phyloP scores from a whole-genome alignment of 805 yeast species.

The Citeromyces matritensis region DNA sequence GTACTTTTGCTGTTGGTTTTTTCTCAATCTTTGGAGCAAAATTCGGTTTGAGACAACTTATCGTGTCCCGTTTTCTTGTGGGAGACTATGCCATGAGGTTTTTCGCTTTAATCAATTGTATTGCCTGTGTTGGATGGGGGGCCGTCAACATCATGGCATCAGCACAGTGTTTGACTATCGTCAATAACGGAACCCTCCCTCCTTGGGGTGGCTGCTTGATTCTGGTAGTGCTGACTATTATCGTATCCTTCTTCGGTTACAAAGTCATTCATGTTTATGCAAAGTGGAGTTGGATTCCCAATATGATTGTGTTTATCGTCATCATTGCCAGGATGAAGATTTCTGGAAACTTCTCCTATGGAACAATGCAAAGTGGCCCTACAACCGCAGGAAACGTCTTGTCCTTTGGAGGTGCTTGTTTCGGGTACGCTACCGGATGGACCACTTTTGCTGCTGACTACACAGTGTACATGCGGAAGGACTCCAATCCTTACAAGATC shows the following conservation, averaged over 20 bases:
- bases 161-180: conserved; percentile 69
- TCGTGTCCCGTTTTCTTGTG: conserved; percentile 59
- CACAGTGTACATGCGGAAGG: conserved; percentile 71
- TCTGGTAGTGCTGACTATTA: conserved; percentile 47
- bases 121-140: conserved; percentile 94
- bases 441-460: conserved; percentile 86
- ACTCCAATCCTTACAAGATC: conserved; percentile 40
- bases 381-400: conserved; percentile 64
- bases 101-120: conserved; percentile 59
- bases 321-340: conserved; percentile 65
- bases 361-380: conserved; percentile 37
- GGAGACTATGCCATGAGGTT: conserved; percentile 69
- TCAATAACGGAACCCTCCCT: conserved; percentile 54
- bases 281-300: conserved; percentile 83
- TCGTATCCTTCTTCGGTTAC: conserved; percentile 77
- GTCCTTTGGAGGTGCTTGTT: conserved; percentile 70
- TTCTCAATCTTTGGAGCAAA: conserved; percentile 74
- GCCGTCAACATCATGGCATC: conserved; percentile 84
- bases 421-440: conserved; percentile 93
- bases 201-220: conserved; percentile 87
- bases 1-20: conserved; percentile 68
- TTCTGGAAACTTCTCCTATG: conserved; percentile 47
- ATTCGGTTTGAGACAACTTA: conserved; percentile 81
- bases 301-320: conserved; percentile 54
- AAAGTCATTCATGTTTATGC: conserved; percentile 69